Evolutionary conservation across 371 early-diverging fungal genomes (phyloP), one percentile per base, ranked within the genome.

Genomic region (Mucor indicus): DNA sequence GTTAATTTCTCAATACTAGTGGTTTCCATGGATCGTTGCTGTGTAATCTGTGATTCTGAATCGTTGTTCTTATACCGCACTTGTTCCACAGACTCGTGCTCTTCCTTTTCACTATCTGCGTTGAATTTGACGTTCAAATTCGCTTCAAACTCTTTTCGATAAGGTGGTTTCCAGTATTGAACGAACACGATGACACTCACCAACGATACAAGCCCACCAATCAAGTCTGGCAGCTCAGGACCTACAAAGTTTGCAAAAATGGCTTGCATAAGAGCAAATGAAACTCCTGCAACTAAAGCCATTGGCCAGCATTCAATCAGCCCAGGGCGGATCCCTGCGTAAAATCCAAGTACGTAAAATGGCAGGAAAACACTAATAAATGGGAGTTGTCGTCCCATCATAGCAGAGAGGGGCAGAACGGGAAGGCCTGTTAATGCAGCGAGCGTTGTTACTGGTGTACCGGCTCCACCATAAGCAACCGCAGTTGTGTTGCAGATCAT

Each of bases 311-410:
- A 75, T 37, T 68, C 62, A 5, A 64, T 39, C 2, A 70, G 10
- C 6, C 75, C 73, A 17, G 60, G 67, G 11, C 64, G 54, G 22
- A 37, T 25, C 11, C 52, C 75, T 19, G 66, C 68, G 46, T 55
- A 75, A 36, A 66, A 57, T 0, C 46, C 33, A 6, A 68, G 33
- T 4, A 60, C 64, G 35, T 75, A 70, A 2, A 44, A 21, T 2
- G 75, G 75, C 32, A 75, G 35, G 38, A 70, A 64, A 19, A 75
- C 41, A 38, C 66, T 62, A 15, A 64, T 16, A 13, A 75, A 40
- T n/a, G 75, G 71, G 13, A 75, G 42, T 21, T 70, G 66, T 9
- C 71, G 53, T 12, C 71, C 75, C 50, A 70, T 53, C 69, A 75
- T 68, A 19, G 68, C 69, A 0, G 67, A 58, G 16, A 75, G 24